These are phyloP conservation scores for Onygena corvina DNA, from an alignment of 2,329 filamentous ascomycete genomes.

Conservation along the genomic window DNA sequence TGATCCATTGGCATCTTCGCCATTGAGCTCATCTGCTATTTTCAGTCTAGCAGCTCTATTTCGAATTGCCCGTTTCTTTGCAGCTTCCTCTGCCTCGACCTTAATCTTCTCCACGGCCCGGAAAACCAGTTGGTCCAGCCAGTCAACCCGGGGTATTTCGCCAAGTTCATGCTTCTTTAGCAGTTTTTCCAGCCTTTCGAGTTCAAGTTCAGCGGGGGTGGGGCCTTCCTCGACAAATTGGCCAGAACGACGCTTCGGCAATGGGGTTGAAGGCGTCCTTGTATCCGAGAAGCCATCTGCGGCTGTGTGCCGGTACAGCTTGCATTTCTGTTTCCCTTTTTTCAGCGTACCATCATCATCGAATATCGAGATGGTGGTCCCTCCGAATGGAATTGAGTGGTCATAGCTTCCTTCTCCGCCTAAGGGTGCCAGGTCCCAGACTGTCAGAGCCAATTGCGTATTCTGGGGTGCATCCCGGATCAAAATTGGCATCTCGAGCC, in stretches of 20 bases:
- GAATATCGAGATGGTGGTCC: conserved; percentile 84
- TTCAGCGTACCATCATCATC: conserved; percentile 82
- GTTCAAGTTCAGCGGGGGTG: conserved; percentile 65
- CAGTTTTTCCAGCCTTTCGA: conserved; percentile 75
- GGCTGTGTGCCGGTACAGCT: conserved; percentile 64
- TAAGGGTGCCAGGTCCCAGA: conserved; percentile 85
- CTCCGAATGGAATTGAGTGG: conserved; percentile 82
- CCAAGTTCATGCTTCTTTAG: conserved; percentile 99
- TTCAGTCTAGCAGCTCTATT: conserved; percentile 27
- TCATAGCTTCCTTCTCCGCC: conserved; percentile 57
- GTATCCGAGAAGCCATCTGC: conserved; percentile 77
- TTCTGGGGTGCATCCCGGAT: conserved; percentile 73
- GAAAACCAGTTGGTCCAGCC: conserved; percentile 92
- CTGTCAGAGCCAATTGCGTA: conserved; percentile 75
- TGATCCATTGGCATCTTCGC: conserved; percentile 20
- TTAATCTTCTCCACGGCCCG: conserved; percentile 72
- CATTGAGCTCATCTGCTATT: conserved; percentile 20
- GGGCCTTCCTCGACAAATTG: conserved; percentile 36
- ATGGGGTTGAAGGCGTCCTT: conserved; percentile 59
- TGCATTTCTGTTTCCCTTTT: conserved; percentile 85
- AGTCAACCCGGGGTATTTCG: conserved; percentile 82
- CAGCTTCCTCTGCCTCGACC: conserved; percentile 51
- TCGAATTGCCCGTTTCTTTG: conserved; percentile 43
- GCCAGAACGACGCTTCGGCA: conserved; percentile 43
- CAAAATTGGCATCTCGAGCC: conserved; percentile 75